Percentiles rank a stretch among this genome's conserved stretches.
Conservation (phyloP, 129 eudicot genomes). For the Erigeron canadensis region DNA sequence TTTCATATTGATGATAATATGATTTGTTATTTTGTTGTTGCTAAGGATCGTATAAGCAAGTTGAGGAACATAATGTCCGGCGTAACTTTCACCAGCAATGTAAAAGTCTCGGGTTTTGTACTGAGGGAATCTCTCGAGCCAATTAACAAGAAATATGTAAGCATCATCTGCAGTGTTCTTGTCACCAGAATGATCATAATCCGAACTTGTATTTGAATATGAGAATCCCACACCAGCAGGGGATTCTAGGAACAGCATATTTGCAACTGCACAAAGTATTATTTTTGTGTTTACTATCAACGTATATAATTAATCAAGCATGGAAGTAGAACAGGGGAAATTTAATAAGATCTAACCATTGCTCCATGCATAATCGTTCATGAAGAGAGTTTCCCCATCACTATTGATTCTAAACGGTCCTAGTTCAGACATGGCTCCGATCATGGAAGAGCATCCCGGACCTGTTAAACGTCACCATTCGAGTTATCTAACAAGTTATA, state of each 20-base stretch:
- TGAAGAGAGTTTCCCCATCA: constrained; percentile 38
- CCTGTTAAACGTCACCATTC: constrained; percentile 8
- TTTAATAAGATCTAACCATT: constrained; percentile 29
- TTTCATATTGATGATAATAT: constrained; percentile 43
- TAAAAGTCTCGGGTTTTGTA: too few species aligned
- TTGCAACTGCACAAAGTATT: constrained; percentile 40
- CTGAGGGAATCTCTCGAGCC: too few species aligned
- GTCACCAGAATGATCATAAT: too few species aligned
- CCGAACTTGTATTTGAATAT: constrained; percentile 47
- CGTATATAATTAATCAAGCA: not conserved
- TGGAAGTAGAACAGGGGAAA: not conserved
- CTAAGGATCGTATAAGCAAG: constrained; percentile 36
- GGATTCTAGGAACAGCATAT: constrained; percentile 54
- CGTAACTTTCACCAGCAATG: too few species aligned
- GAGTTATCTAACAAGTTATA: not conserved
- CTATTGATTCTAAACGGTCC: constrained; percentile 53
- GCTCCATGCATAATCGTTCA: constrained; percentile 48
- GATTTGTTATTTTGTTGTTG: constrained; percentile 40
- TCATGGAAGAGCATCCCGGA: constrained; percentile 40
- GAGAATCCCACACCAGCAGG: constrained; percentile 60
- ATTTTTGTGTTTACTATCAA: not conserved
- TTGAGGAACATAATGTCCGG: too few species aligned
- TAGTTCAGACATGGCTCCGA: constrained; percentile 46
- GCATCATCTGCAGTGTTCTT: too few species aligned
- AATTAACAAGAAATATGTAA: too few species aligned